These are phyloP conservation scores for Colletotrichum lini DNA, from an alignment of 2,329 filamentous ascomycete genomes.

Conservation along the genomic window DNA sequence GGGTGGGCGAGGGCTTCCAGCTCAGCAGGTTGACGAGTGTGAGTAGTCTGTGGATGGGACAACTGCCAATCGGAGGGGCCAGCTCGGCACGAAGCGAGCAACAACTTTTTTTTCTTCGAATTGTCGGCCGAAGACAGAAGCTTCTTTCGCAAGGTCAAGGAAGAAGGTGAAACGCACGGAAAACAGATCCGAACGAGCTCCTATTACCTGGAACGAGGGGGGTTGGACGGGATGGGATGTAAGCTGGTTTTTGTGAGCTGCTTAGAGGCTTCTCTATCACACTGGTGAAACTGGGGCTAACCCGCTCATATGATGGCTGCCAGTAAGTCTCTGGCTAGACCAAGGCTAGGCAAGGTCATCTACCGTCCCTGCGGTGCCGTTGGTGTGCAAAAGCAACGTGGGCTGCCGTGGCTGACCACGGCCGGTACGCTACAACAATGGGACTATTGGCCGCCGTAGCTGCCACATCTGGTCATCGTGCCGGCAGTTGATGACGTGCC, in stretches of 20 bases:
- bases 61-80: slow-evolving; percentile 24
- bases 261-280: slow-evolving; percentile 33
- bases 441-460: slow-evolving; percentile 41
- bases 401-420: slow-evolving; percentile 19
- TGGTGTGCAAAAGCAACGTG: slow-evolving; percentile 41
- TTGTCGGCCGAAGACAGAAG: slow-evolving; percentile 9
- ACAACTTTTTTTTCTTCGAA: neutral
- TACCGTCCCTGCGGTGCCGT: slow-evolving; percentile 37
- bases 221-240: slow-evolving; percentile 28
- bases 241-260: slow-evolving; percentile 41
- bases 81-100: slow-evolving; percentile 22
- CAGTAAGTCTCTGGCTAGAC: slow-evolving; percentile 28
- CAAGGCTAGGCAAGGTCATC: slow-evolving; percentile 35
- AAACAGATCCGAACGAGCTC: slow-evolving; percentile 11
- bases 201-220: too few relatives aligned
- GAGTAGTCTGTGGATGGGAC: neutral
- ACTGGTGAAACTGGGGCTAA: slow-evolving; percentile 42
- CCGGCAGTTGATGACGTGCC: slow-evolving; percentile 35
- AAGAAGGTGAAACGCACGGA: slow-evolving; percentile 39
- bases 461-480: slow-evolving; percentile 34
- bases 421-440: slow-evolving; percentile 33
- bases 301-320: slow-evolving; percentile 41
- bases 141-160: slow-evolving; percentile 23
- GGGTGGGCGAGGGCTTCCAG: slow-evolving; percentile 9
- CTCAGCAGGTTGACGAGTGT: slow-evolving; percentile 30